Conservation (phyloP, 768 basidiomycete species). For the Suillus plorans region DNA sequence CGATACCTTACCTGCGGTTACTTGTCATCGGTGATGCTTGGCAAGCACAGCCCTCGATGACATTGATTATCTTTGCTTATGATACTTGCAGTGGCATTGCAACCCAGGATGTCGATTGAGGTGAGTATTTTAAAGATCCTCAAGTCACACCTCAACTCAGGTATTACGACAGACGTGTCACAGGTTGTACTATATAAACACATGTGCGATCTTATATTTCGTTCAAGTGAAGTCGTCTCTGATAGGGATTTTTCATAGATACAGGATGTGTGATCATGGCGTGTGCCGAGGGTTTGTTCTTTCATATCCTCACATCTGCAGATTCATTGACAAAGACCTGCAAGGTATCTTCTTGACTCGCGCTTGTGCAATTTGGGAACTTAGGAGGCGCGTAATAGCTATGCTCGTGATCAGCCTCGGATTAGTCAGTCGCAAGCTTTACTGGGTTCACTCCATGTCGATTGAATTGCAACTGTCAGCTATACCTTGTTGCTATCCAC, state of each 20-base stretch:
- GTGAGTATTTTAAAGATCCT: background rate
- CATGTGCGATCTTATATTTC: background rate
- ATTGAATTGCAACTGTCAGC: background rate
- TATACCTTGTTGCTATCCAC: background rate
- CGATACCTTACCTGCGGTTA: conserved; percentile 5
- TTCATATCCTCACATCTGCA: background rate
- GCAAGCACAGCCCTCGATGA: background rate
- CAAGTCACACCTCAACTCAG: background rate
- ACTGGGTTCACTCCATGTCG: background rate
- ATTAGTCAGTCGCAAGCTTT: background rate
- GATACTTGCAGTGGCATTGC: background rate
- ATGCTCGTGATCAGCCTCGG: background rate
- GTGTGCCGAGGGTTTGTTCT: conserved; percentile 4
- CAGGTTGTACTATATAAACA: background rate
- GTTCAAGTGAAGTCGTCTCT: background rate
- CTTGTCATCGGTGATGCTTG: background rate
- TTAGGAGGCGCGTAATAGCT: background rate
- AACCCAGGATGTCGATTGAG: background rate
- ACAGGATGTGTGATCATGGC: background rate
- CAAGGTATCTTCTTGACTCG: conserved; percentile 1
- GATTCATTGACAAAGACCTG: no score
- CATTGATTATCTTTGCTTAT: background rate
- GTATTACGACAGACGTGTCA: background rate
- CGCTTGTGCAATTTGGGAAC: background rate
- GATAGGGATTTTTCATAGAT: background rate